phyloP scores from a whole-genome alignment of 2,329 filamentous ascomycete genomes.

The Neurospora sp. region DNA sequence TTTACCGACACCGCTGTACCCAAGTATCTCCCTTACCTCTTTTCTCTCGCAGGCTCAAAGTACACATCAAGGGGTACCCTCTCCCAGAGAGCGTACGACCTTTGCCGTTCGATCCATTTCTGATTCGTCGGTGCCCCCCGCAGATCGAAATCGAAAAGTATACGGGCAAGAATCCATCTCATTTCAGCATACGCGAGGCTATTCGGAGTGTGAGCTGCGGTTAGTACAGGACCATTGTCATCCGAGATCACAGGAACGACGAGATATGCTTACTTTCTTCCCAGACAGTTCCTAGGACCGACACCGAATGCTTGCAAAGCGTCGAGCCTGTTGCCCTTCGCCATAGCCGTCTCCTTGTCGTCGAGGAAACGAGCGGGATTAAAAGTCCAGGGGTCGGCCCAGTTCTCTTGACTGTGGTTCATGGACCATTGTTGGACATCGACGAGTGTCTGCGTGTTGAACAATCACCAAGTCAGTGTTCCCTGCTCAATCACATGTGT shows the following conservation, averaged over 20 bases:
- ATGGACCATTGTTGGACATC: slow-evolving; percentile 22
- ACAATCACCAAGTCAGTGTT: background rate
- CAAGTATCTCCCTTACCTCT: background rate
- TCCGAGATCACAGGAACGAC: background rate
- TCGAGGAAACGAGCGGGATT: slow-evolving; percentile 27
- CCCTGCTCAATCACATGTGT: background rate
- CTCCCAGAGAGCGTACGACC: slow-evolving; percentile 3
- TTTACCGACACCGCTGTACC: background rate
- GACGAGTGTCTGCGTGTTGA: slow-evolving; percentile 19
- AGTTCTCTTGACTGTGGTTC: slow-evolving; percentile 24
- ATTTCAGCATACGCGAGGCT: slow-evolving; percentile 36
- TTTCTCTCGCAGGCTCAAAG: background rate
- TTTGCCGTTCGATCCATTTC: slow-evolving; percentile 25
- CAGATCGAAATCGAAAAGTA: slow-evolving; percentile 38
- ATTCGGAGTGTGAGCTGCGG: background rate
- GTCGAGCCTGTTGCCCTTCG: slow-evolving; percentile 11
- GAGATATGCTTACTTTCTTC: slow-evolving; percentile 24
- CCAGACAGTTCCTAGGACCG: slow-evolving; percentile 32
- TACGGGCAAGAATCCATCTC: slow-evolving; percentile 32
- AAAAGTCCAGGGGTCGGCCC: slow-evolving; percentile 23
- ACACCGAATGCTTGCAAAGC: slow-evolving; percentile 28
- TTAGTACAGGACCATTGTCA: background rate
- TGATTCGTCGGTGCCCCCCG: slow-evolving; percentile 22
- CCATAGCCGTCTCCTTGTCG: slow-evolving; percentile 14
- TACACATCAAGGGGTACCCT: slow-evolving; percentile 5